These are phyloP conservation scores for Taiwanofungus camphoratus DNA, from an alignment of 1,284 basidiomycete genomes.

Conservation along the genomic window DNA sequence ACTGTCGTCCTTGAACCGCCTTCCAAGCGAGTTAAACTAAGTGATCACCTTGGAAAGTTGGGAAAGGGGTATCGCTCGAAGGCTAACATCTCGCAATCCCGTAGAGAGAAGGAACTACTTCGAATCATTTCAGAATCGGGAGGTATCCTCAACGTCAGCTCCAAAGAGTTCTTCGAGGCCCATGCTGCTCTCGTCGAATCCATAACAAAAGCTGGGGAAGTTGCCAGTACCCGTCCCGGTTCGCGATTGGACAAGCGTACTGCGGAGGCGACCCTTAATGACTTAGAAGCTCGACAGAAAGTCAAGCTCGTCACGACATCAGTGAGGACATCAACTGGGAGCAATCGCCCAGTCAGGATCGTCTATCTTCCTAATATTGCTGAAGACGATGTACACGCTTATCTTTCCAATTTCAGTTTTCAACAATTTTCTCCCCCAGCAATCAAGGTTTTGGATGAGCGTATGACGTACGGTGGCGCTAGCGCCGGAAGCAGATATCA, in stretches of 20 bases:
- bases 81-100: constrained; percentile 66
- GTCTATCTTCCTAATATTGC: constrained; percentile 53
- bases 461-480: constrained; percentile 48
- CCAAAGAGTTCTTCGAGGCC: constrained; percentile 61
- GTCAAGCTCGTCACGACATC: constrained; percentile 62
- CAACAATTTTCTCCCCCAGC: constrained; percentile 27
- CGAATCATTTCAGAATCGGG: constrained; percentile 56
- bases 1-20: constrained; percentile 12
- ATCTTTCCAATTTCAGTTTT: constrained; percentile 43
- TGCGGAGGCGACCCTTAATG: constrained; percentile 49
- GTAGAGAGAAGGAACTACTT: constrained; percentile 71
- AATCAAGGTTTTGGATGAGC: constrained; percentile 43
- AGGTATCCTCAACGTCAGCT: constrained; percentile 59
- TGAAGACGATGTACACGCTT: constrained; percentile 46
- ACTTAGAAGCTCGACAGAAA: constrained; percentile 54
- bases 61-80: constrained; percentile 27
- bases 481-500: too few species aligned
- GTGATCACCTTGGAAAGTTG: constrained; percentile 7
- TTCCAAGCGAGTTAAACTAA: constrained; percentile 22
- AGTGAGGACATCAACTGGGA: constrained; percentile 47
- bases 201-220: constrained; percentile 51
- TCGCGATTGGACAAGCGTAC: constrained; percentile 72
- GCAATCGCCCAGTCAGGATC: constrained; percentile 48
- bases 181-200: constrained; percentile 54
- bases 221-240: constrained; percentile 61